These are phyloP conservation scores for Ilyonectria mors-panacis DNA, from an alignment of 2,329 filamentous ascomycete genomes.

Conservation along the genomic window DNA sequence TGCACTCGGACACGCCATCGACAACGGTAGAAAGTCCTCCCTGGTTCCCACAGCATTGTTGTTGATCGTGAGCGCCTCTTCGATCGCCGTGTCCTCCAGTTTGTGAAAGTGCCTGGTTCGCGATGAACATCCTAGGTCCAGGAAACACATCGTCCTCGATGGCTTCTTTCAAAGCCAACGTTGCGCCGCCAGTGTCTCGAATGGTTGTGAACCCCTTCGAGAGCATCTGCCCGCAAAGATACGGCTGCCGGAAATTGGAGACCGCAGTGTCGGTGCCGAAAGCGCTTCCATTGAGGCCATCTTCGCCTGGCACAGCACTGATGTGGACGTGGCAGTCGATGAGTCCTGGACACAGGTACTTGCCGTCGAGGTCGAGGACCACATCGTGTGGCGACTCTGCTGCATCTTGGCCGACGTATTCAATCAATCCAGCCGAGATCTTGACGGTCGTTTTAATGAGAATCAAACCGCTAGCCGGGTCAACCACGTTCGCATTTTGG, in stretches of 20 bases:
- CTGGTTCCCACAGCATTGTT: slow-evolving; percentile 56
- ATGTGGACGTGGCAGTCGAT: slow-evolving; percentile 55
- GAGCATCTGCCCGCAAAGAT: slow-evolving; percentile 65
- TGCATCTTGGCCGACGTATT: slow-evolving; percentile 36
- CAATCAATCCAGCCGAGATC: slow-evolving; percentile 54
- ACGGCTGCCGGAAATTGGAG: slow-evolving; percentile 62
- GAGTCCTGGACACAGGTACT: slow-evolving; percentile 52
- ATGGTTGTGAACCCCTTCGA: slow-evolving; percentile 71
- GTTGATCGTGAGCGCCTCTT: slow-evolving; percentile 55
- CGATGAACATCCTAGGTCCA: slow-evolving; percentile 70
- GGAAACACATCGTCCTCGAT: slow-evolving; percentile 68
- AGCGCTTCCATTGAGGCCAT: slow-evolving; percentile 42
- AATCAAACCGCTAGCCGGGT: slow-evolving; percentile 54
- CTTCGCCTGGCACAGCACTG: slow-evolving; percentile 49
- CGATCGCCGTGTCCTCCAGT: slow-evolving; percentile 72
- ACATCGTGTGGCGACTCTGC: not conserved
- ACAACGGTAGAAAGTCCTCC: slow-evolving; percentile 60
- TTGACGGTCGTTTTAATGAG: slow-evolving; percentile 50
- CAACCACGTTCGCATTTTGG: slow-evolving; percentile 61
- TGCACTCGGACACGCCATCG: slow-evolving; percentile 69
- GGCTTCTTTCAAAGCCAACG: slow-evolving; percentile 68
- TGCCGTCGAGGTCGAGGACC: slow-evolving; percentile 44
- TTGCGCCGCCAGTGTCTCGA: slow-evolving; percentile 71
- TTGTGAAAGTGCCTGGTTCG: slow-evolving; percentile 68
- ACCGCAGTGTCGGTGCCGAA: slow-evolving; percentile 52